A percentile compares a stretch with the other conserved stretches of the same genome.
Conservation (phyloP, 2,329 filamentous ascomycete species). For the Zymoseptoria brevis region DNA sequence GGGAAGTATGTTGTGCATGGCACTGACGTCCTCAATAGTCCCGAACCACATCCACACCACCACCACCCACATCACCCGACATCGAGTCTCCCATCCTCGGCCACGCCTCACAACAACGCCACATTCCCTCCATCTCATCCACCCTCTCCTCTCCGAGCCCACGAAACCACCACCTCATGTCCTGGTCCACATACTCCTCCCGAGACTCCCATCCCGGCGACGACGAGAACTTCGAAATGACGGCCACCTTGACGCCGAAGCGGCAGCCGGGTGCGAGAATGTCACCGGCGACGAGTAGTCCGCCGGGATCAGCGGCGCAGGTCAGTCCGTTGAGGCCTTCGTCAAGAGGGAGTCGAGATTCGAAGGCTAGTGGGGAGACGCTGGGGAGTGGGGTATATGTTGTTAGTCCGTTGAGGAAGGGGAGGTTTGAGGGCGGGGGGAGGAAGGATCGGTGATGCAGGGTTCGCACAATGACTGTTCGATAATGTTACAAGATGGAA, state of each 20-base stretch:
- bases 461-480: background rate
- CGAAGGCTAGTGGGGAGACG: constrained; percentile 2
- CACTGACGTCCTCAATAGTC: background rate
- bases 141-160: constrained; percentile 11
- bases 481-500: background rate
- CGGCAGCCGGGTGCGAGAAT: constrained; percentile 8
- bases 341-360: background rate
- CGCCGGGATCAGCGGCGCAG: background rate
- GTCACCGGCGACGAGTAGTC: constrained; percentile 1
- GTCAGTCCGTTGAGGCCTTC: background rate
- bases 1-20: background rate
- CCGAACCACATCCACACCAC: background rate
- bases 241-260: constrained; percentile 14
- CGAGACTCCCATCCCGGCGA: constrained; percentile 6
- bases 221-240: constrained; percentile 5
- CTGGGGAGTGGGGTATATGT: constrained; percentile 1
- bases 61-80: constrained; percentile 1
- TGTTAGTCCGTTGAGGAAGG: constrained; percentile 9
- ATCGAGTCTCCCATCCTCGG: constrained; percentile 20
- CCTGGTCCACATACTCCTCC: constrained; percentile 17
- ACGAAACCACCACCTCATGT: constrained; percentile 19
- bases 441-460: background rate
- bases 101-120: background rate
- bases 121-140: background rate
- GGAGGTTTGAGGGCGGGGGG: background rate